Percentiles rank a stretch among this genome's conserved stretches.
Evolutionary conservation across 148 eudicot species (phyloP).

Genomic region (Dysphania ambrosioides): DNA sequence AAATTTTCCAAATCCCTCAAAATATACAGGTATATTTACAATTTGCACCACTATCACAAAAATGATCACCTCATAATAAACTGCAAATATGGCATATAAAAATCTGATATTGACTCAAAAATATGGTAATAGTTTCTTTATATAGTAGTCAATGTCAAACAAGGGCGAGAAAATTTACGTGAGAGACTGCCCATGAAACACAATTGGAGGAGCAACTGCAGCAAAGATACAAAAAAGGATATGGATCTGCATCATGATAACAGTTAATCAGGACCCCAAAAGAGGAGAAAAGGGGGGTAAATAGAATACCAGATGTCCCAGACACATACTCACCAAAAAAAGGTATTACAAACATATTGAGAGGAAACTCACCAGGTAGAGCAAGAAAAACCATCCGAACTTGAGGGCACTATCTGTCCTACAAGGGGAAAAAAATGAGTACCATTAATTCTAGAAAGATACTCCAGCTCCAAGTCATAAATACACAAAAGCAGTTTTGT

Average conservation of each 20-base stretch:
- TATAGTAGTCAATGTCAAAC: neutral
- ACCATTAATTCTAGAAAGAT: neutral
- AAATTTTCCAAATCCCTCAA: neutral
- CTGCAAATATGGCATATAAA: too few relatives aligned
- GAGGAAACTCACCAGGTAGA: slow-evolving; percentile 62
- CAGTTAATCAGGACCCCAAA: neutral
- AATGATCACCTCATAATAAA: neutral
- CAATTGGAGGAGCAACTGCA: slow-evolving; percentile 95
- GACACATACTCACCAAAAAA: neutral
- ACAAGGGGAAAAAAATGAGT: slow-evolving; percentile 28
- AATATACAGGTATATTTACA: neutral
- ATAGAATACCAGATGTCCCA: slow-evolving; percentile 1
- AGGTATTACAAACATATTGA: neutral
- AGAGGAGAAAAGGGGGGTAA: slow-evolving; percentile 1
- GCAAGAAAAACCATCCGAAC: slow-evolving; percentile 94
- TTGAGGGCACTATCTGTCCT: slow-evolving; percentile 97
- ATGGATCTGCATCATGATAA: slow-evolving; percentile 59
- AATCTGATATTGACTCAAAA: neutral
- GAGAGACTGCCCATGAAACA: slow-evolving; percentile 87
- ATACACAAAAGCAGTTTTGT: neutral
- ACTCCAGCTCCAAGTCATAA: slow-evolving; percentile 8
- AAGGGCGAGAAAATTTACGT: slow-evolving; percentile 53
- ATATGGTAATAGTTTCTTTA: too few relatives aligned
- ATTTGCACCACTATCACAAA: neutral
- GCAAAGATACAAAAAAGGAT: slow-evolving; percentile 87